Conservation (phyloP, 2,329 filamentous ascomycete genomes). For the Venturia effusa region DNA sequence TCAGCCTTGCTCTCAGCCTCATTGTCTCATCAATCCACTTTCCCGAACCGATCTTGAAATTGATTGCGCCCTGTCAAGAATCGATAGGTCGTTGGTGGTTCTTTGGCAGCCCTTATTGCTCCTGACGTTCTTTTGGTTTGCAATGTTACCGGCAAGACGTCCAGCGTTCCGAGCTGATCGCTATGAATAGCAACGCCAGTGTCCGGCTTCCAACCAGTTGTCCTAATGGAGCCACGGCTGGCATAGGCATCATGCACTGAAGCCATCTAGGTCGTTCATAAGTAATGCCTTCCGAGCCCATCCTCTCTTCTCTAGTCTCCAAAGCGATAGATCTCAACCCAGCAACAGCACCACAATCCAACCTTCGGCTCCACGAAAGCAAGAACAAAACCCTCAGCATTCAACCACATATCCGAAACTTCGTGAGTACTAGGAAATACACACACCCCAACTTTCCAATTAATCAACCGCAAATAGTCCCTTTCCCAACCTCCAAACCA, state of each 20-base stretch:
- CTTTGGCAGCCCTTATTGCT: neutral
- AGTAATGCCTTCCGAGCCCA: neutral
- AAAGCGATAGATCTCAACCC: neutral
- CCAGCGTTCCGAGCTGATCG: neutral
- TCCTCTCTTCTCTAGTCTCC: neutral
- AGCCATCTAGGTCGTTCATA: neutral
- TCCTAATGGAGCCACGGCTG: neutral
- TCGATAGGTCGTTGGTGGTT: neutral
- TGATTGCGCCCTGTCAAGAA: neutral
- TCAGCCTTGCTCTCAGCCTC: conserved; percentile 1
- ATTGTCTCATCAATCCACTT: neutral
- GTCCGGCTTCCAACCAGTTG: neutral
- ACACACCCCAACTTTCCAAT: neutral
- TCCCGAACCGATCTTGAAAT: neutral
- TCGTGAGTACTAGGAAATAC: neutral
- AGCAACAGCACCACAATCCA: neutral
- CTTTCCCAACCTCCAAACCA: neutral
- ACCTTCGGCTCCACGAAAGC: neutral
- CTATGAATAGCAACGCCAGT: neutral
- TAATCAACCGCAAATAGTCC: neutral
- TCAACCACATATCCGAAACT: too few relatives aligned
- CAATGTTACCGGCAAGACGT: neutral
- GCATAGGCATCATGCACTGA: neutral
- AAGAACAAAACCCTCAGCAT: neutral
- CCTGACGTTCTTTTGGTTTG: neutral